These are phyloP conservation scores for Kwoniella dejecticola DNA, from an alignment of 768 basidiomycete genomes.

Conservation along the genomic window DNA sequence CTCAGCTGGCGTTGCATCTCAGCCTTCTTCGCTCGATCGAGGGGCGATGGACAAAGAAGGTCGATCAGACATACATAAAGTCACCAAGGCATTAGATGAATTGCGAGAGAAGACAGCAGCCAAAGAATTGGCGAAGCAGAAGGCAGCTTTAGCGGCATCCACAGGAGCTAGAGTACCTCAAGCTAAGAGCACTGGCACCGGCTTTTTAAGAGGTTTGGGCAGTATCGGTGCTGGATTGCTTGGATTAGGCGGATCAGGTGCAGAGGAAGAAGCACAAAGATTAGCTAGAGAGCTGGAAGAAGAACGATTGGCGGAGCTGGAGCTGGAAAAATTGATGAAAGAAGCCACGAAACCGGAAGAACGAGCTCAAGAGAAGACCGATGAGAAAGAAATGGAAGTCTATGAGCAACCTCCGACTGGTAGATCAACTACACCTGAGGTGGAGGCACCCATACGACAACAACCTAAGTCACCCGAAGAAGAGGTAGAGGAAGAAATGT, in stretches of 20 bases:
- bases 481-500: constrained; percentile 27
- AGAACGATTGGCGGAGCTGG: constrained; percentile 28
- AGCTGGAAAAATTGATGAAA: constrained; percentile 32
- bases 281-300: constrained; percentile 37
- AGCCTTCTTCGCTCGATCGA: background rate
- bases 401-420: background rate
- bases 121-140: constrained; percentile 34
- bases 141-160: constrained; percentile 25
- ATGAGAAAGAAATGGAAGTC: constrained; percentile 19
- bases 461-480: constrained; percentile 21
- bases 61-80: constrained; percentile 38
- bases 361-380: constrained; percentile 15
- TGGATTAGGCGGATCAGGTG: constrained; percentile 28
- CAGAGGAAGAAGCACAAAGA: constrained; percentile 36
- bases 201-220: constrained; percentile 44
- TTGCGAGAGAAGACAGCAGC: constrained; percentile 37
- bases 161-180: constrained; percentile 16
- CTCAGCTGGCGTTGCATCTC: background rate
- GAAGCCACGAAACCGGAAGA: constrained; percentile 18
- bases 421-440: constrained; percentile 11
- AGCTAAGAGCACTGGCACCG: constrained; percentile 32
- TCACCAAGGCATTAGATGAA: constrained; percentile 43
- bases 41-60: background rate
- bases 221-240: constrained; percentile 34
- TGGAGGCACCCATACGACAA: background rate